Evolutionary conservation across 1,284 basidiomycete genomes (phyloP).

Genomic region (Boletellus sp.): DNA sequence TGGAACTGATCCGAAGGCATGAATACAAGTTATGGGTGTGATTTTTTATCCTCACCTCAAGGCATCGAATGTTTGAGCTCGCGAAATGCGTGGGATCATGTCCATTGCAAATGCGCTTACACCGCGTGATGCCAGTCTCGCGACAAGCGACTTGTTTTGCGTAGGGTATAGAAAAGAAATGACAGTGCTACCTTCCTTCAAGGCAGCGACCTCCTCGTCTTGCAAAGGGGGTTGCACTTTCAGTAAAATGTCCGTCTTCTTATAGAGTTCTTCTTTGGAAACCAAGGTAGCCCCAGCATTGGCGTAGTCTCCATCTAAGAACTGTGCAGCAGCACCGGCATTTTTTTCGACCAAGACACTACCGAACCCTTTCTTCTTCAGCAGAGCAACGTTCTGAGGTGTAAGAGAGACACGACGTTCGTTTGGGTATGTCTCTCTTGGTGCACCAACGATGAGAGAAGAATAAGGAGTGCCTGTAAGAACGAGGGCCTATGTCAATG

Average conservation of each 20-base stretch:
- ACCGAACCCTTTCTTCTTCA: conserved; percentile 79
- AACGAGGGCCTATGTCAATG: conserved; percentile 1
- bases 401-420: conserved; percentile 80
- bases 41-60: conserved; percentile 50
- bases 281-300: conserved; percentile 76
- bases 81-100: conserved; percentile 82
- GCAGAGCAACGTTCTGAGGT: conserved; percentile 66
- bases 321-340: conserved; percentile 72
- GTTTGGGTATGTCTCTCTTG: conserved; percentile 68
- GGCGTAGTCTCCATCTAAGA: conserved; percentile 73
- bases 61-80: conserved; percentile 83
- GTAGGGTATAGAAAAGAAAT: conserved; percentile 83
- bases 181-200: conserved; percentile 71
- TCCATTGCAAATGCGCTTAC: conserved; percentile 77
- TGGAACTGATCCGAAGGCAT: conserved; percentile 53
- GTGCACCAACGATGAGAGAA: conserved; percentile 72
- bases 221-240: conserved; percentile 75
- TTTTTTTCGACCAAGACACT: conserved; percentile 69
- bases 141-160: conserved; percentile 72
- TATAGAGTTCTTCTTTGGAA: conserved; percentile 59
- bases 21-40: not conserved
- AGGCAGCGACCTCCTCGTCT: conserved; percentile 53
- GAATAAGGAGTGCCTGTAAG: conserved; percentile 63
- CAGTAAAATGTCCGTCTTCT: conserved; percentile 68
- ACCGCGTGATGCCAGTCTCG: conserved; percentile 58